Conservation (phyloP, 2,329 filamentous ascomycete species). For the Trichoderma lentiforme region DNA sequence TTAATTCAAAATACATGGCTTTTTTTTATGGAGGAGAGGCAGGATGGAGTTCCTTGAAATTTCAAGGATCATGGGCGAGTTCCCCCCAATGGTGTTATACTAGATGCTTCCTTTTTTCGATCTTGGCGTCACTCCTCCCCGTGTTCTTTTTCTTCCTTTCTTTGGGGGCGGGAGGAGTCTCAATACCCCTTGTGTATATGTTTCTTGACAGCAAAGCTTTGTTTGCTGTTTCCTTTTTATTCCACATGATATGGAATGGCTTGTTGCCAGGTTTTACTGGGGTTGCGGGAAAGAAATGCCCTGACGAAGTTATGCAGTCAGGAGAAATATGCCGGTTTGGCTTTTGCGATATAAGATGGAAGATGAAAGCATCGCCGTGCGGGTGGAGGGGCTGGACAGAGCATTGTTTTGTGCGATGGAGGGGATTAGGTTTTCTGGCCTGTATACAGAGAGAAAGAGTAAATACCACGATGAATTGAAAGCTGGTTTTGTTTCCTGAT, state of each 20-base stretch:
- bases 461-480: neutral
- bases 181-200: conserved; percentile 19
- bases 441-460: neutral
- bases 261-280: neutral
- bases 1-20: conserved; percentile 1
- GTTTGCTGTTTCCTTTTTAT: conserved; percentile 5
- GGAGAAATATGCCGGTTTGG: conserved; percentile 16
- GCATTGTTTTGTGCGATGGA: neutral
- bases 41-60: neutral
- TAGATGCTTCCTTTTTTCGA: neutral
- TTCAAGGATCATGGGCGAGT: neutral
- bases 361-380: neutral
- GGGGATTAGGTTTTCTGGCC: neutral
- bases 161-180: conserved; percentile 10
- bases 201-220: neutral
- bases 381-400: neutral
- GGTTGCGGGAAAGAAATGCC: conserved; percentile 12
- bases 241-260: conserved; percentile 7
- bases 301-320: conserved; percentile 16
- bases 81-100: neutral
- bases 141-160: neutral
- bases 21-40: neutral
- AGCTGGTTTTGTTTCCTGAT: neutral
- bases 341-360: neutral
- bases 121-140: conserved; percentile 7